These are phyloP conservation scores for Filobasidium wieringae DNA, from an alignment of 768 basidiomycete genomes.

Conservation along the genomic window DNA sequence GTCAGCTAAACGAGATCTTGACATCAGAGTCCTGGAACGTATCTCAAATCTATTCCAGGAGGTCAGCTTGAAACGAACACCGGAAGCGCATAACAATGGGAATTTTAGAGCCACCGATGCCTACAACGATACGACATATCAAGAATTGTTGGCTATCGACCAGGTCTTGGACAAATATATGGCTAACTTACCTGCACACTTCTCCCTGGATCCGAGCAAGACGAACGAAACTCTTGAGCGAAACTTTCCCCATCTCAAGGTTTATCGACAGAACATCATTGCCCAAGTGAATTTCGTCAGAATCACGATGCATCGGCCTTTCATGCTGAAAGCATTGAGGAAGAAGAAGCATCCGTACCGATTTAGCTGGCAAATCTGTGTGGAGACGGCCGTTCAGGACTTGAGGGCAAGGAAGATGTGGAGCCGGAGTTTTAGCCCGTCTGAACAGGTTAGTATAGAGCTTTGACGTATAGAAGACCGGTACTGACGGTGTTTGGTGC, in stretches of 20 bases:
- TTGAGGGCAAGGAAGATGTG: conserved; percentile 5
- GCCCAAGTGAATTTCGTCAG: conserved; percentile 6
- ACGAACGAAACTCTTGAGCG: conserved; percentile 10
- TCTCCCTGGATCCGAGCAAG: conserved; percentile 7
- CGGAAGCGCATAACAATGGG: background rate
- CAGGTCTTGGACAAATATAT: conserved; percentile 4
- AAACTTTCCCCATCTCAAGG: conserved; percentile 3
- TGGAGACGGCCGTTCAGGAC: conserved; percentile 10
- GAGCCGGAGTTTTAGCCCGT: conserved; percentile 3
- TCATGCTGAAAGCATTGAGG: conserved; percentile 7
- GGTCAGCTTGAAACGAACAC: conserved; percentile 1
- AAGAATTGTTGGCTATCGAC: conserved; percentile 8
- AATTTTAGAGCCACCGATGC: conserved; percentile 4
- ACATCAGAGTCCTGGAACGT: conserved; percentile 7
- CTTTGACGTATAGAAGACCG: background rate
- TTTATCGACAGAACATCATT: conserved; percentile 7
- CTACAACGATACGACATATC: conserved; percentile 7
- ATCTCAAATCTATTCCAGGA: conserved; percentile 11
- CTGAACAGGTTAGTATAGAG: conserved; percentile 1
- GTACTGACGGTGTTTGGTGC: background rate
- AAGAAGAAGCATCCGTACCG: conserved; percentile 10
- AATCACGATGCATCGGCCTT: conserved; percentile 9
- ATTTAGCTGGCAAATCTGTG: conserved; percentile 9
- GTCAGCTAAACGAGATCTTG: background rate
- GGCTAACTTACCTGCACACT: conserved; percentile 1